phyloP scores from a whole-genome alignment of 257 asterid genomes.

The Jaltomata sinuosa region DNA sequence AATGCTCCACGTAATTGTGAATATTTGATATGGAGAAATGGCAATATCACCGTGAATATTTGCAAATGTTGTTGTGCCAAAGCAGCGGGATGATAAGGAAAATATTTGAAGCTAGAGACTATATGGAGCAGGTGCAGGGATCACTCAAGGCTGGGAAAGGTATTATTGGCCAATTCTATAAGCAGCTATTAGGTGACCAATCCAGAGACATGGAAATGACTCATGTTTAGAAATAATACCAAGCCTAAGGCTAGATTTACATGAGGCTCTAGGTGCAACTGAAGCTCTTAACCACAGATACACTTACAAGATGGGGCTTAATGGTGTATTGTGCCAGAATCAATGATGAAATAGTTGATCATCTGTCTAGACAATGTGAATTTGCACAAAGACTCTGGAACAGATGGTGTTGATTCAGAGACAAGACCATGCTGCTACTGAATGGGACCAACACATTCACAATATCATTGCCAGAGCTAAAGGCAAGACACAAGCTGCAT shows the following conservation, averaged over 20 bases:
- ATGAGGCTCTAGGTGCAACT: not conserved
- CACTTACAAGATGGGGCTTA: not conserved
- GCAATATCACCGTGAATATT: not conserved
- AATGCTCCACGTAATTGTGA: not conserved
- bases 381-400: not conserved
- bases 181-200: not conserved
- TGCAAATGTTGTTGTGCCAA: not conserved
- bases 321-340: not conserved
- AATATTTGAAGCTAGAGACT: not conserved
- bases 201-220: not conserved
- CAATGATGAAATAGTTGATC: not conserved
- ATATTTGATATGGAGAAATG: not conserved
- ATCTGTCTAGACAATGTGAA: not conserved
- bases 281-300: not conserved
- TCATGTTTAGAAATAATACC: not conserved
- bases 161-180: not conserved
- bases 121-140: not conserved
- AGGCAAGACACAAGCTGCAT: not conserved
- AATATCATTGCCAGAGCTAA: not conserved
- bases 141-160: not conserved
- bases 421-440: not conserved
- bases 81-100: not conserved
- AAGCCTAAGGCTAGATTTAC: not conserved
- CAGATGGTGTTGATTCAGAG: not conserved
- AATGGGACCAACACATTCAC: not conserved